Evolutionary conservation across 805 yeast genomes (phyloP).

Genomic region (Saccharomycopsis malanga): DNA sequence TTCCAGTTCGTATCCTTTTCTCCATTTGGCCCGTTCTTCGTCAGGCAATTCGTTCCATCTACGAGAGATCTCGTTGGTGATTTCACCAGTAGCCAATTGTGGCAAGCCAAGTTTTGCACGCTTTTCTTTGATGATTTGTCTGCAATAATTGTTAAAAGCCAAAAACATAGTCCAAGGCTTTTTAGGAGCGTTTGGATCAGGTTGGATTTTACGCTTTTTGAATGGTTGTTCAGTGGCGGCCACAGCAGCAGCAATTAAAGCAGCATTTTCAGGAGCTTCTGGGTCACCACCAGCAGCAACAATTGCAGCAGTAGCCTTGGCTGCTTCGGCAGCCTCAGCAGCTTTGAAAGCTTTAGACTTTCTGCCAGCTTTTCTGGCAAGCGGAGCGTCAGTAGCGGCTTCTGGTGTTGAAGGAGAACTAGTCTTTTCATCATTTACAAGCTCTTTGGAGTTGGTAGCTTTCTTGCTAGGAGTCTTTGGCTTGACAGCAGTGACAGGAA

Average conservation of each 20-base stretch:
- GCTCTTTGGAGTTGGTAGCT: not conserved
- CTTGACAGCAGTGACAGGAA: conserved; percentile 21
- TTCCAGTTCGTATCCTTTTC: conserved; percentile 43
- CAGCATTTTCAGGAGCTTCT: conserved; percentile 16
- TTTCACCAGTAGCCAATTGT: conserved; percentile 64
- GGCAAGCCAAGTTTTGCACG: conserved; percentile 53
- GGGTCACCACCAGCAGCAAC: conserved; percentile 5
- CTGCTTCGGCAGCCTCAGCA: not conserved
- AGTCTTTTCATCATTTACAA: not conserved
- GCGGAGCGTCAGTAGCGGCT: not conserved
- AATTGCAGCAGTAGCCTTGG: not conserved
- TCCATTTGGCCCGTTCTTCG: conserved; percentile 68
- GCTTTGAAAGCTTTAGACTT: not conserved
- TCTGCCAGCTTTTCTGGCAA: not conserved
- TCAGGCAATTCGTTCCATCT: conserved; percentile 71
- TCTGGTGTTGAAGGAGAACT: not conserved
- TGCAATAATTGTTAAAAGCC: conserved; percentile 64
- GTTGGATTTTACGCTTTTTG: conserved; percentile 43
- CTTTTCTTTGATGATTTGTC: conserved; percentile 65
- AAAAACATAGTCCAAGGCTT: conserved; percentile 88
- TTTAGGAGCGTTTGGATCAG: conserved; percentile 93
- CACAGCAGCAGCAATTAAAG: conserved; percentile 22
- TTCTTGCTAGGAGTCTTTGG: not conserved
- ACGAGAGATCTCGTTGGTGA: conserved; percentile 70
- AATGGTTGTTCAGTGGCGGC: conserved; percentile 24